Conservation (phyloP, 768 basidiomycete genomes). For the Trametopsis cervina region DNA sequence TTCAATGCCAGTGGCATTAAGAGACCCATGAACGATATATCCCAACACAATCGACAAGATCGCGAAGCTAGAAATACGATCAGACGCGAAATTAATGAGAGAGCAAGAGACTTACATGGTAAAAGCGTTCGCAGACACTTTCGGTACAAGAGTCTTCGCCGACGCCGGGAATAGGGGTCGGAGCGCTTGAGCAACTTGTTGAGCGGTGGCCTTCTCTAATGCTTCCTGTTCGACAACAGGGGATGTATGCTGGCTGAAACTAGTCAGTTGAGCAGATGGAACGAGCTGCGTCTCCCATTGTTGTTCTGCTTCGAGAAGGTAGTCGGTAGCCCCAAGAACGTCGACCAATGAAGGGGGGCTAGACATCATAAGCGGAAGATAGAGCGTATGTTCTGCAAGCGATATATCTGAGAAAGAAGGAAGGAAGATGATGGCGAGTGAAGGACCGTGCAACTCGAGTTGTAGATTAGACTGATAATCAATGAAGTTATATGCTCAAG, state of each 20-base stretch:
- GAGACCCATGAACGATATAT: conserved; percentile 41
- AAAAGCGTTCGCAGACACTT: conserved; percentile 47
- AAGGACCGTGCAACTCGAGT: conserved; percentile 36
- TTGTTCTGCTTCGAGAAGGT: conserved; percentile 25
- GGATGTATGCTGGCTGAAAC: conserved; percentile 17
- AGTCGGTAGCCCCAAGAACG: conserved; percentile 16
- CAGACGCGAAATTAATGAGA: conserved; percentile 9
- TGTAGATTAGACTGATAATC: conserved; percentile 35
- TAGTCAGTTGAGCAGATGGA: conserved; percentile 17
- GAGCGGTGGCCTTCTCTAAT: conserved; percentile 35
- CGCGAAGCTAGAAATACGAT: conserved; percentile 43
- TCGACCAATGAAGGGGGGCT: conserved; percentile 17
- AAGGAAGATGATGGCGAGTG: conserved; percentile 63
- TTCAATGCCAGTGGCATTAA: conserved; percentile 27
- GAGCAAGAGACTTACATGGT: conserved; percentile 49
- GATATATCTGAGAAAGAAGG: conserved; percentile 37
- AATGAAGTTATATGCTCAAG: conserved; percentile 31
- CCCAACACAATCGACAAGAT: conserved; percentile 63
- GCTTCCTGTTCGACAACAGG: conserved; percentile 42
- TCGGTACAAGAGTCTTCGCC: conserved; percentile 34
- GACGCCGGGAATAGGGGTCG: conserved; percentile 34
- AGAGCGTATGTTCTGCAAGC: conserved; percentile 35
- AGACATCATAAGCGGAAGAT: conserved; percentile 50
- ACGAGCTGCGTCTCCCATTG: conserved; percentile 25
- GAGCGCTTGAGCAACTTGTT: conserved; percentile 38